phyloP scores from a whole-genome alignment of 2,329 filamentous ascomycete genomes.

The Hawksworthiomyces lignivorus region DNA sequence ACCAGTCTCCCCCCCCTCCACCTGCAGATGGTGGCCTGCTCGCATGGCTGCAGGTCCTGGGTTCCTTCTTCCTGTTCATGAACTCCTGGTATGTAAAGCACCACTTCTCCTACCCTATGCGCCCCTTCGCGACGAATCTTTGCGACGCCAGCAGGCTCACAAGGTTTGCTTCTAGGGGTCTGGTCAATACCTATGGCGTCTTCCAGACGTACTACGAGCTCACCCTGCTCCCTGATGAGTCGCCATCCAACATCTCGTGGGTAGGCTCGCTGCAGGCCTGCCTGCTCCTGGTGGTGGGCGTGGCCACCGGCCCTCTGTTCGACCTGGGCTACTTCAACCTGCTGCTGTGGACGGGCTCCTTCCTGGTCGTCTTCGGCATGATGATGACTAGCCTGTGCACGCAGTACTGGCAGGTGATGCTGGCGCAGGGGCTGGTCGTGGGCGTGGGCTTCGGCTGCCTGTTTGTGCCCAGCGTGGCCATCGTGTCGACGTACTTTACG shows the following conservation, averaged over 20 bases:
- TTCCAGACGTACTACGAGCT: slow-evolving; percentile 49
- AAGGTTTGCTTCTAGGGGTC: slow-evolving; percentile 18
- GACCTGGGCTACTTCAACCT: slow-evolving; percentile 37
- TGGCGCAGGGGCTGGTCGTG: slow-evolving; percentile 33
- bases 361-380: slow-evolving; percentile 37
- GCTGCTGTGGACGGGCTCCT: slow-evolving; percentile 32
- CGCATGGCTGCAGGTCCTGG: slow-evolving; percentile 6
- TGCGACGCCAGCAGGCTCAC: no score
- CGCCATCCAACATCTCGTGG: slow-evolving; percentile 30
- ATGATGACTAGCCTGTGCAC: slow-evolving; percentile 33
- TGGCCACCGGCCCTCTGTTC: slow-evolving; percentile 36
- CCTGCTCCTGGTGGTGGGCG: slow-evolving; percentile 33
- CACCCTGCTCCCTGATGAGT: slow-evolving; percentile 20
- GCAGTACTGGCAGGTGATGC: slow-evolving; percentile 33
- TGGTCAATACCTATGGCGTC: slow-evolving; percentile 38
- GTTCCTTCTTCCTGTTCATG: slow-evolving; percentile 42
- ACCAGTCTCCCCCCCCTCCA: not conserved
- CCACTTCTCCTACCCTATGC: no score
- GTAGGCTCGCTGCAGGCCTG: slow-evolving; percentile 41
- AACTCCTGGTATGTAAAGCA: slow-evolving; percentile 43
- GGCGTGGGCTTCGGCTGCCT: slow-evolving; percentile 35
- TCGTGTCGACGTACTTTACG: slow-evolving; percentile 27
- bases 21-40: slow-evolving; percentile 1
- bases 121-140: not conserved
- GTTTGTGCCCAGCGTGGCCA: slow-evolving; percentile 27